A percentile compares a stretch with the other conserved stretches of the same genome.
These are phyloP conservation scores for Primulina eburnea DNA, from an alignment of 257 asterid species.

Conservation along the genomic window DNA sequence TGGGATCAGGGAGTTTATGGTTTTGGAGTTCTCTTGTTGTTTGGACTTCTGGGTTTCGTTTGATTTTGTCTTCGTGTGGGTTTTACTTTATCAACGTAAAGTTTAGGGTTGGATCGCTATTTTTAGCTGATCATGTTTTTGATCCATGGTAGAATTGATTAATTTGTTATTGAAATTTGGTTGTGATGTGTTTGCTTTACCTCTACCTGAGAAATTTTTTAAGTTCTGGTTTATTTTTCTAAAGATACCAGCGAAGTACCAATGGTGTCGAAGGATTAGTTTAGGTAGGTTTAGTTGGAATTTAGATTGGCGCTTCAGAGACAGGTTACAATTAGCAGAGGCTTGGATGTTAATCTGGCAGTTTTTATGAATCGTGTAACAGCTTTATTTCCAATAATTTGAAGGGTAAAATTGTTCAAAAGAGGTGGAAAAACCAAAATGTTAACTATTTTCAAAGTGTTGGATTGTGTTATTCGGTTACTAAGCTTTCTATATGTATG, in stretches of 20 bases:
- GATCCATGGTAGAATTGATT: no score
- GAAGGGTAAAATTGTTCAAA: not conserved
- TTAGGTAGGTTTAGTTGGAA: not conserved
- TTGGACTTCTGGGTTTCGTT: conserved; percentile 14
- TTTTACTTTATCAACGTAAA: not conserved
- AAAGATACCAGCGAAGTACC: not conserved
- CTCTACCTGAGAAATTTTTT: no score
- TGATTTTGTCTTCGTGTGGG: not conserved
- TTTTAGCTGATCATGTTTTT: not conserved
- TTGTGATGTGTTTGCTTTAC: no score
- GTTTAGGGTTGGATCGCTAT: not conserved
- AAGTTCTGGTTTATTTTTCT: not conserved
- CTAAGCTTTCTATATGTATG: not conserved
- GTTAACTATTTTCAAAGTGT: no score
- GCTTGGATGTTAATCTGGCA: not conserved
- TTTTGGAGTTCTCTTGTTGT: conserved; percentile 26
- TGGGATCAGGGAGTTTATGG: not conserved
- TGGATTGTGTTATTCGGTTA: not conserved
- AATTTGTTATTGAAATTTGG: no score
- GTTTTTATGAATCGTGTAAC: not conserved
- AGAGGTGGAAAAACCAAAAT: not conserved
- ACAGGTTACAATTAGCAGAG: not conserved
- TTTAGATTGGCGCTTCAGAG: not conserved
- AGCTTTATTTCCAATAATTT: not conserved
- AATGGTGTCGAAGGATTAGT: not conserved